A percentile compares a stretch with the other conserved stretches of the same genome.
Evolutionary conservation across 2,329 filamentous ascomycete genomes (phyloP).

Genomic region (Fusarium incarnatum): DNA sequence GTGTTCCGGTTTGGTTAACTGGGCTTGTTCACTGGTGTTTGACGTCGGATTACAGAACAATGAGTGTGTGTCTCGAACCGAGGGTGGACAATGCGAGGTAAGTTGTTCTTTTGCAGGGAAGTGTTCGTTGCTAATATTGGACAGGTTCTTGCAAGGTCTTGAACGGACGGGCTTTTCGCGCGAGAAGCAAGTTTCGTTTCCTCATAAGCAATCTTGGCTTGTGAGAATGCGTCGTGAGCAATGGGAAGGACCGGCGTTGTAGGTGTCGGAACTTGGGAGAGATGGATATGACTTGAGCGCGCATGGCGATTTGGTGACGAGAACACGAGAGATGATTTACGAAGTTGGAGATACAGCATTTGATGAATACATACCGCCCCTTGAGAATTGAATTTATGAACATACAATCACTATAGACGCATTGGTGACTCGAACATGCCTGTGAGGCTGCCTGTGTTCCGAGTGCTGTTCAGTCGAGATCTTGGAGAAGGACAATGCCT

Average conservation of each 20-base stretch:
- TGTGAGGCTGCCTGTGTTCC: no score
- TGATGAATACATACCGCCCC: neutral
- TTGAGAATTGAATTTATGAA: neutral
- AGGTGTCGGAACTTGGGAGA: no score
- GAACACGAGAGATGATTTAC: constrained; percentile 35
- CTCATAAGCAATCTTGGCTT: constrained; percentile 92
- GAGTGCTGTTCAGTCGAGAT: neutral
- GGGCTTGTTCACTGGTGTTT: constrained; percentile 90
- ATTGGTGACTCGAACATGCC: no score
- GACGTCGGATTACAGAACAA: constrained; percentile 81
- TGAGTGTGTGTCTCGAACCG: constrained; percentile 87
- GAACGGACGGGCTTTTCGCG: constrained; percentile 83
- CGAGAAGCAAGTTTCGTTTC: constrained; percentile 86
- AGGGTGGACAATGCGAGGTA: constrained; percentile 91
- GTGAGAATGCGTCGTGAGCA: constrained; percentile 83
- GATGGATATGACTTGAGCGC: no score
- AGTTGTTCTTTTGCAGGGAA: constrained; percentile 45
- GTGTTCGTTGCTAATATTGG: neutral
- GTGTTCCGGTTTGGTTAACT: constrained; percentile 84
- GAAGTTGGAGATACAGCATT: neutral
- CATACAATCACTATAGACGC: no score
- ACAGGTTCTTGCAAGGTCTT: constrained; percentile 67
- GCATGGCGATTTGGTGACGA: neutral
- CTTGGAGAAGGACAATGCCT: neutral
- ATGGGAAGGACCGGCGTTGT: constrained; percentile 75